Evolutionary conservation across 352 stramenopile genomes (phyloP), one percentile per base, ranked within the genome.

Genomic region (Pythium periplocum): DNA sequence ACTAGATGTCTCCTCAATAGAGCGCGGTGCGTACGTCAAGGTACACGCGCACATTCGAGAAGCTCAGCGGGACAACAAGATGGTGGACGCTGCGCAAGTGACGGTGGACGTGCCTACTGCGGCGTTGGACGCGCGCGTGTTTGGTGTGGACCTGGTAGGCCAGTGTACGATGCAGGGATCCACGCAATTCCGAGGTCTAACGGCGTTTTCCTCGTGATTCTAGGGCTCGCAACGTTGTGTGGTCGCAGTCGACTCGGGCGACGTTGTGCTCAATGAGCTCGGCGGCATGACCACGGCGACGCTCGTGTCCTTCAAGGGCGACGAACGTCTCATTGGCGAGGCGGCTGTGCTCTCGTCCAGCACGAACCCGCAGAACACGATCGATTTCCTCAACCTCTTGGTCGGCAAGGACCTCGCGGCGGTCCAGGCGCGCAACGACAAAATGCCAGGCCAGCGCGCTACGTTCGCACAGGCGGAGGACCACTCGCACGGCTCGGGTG

Each of bases 181-280:
- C 10, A 38, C 38, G 39, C 37, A 35, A 43, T 30, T 17, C 31
- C 32, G n/a, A 44, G 54, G 17, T 31, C 10, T 54, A 45, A 51
- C 8, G 34, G 53, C 69, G 33, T 42, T 12, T 50, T 37, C 30
- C 3, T 39, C 41, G 1, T 55, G 12, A 5, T 33, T 58, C 17
- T 45, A 91, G 83, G 79, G 83, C 49, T 85, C 83, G 31, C 77
- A 87, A 66, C 83, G 79, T 55, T 93, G 75, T 49, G 83, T 93
- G 4, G 71, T 91, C 8, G 80, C 83, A 32, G 73, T 75, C 48
- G 72, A 60, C 59, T 73, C 66, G 2, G 84, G 84, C 47, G 86
- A 94, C 39, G 83, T 95, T 34, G 78, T 95, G 62, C 78, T 93
- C 37, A 96, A 95, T 51, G 86, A 96, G 64, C 79, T 96, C 6